A percentile compares a stretch with the other conserved stretches of the same genome.
phyloP scores from a whole-genome alignment of 805 yeast species.

The Schizosaccharomyces japonicus region DNA sequence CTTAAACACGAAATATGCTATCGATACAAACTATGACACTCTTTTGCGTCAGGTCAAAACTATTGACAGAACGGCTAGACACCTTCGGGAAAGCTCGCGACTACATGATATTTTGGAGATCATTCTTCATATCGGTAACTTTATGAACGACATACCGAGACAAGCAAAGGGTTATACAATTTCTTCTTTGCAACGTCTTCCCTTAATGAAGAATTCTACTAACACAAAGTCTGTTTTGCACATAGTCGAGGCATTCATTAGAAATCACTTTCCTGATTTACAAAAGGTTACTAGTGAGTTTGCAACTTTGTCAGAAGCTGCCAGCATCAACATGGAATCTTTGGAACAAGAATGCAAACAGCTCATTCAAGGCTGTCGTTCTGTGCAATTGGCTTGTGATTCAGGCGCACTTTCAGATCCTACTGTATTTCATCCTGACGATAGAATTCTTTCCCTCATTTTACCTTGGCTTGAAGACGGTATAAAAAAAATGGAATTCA shows the following conservation, averaged over 20 bases:
- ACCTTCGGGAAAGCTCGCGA: conserved; percentile 39
- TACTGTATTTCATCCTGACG: conserved; percentile 58
- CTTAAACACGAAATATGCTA: conserved; percentile 39
- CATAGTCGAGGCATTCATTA: conserved; percentile 70
- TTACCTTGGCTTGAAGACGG: conserved; percentile 53
- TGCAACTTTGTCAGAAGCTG: conserved; percentile 30
- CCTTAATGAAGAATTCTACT: conserved; percentile 70
- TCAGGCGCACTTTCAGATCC: conserved; percentile 73
- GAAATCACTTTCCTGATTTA: conserved; percentile 61
- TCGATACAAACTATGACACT: conserved; percentile 57
- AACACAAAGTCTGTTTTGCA: conserved; percentile 77
- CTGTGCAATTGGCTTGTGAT: conserved; percentile 48
- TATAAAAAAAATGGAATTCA: conserved; percentile 36
- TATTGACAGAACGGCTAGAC: conserved; percentile 50
- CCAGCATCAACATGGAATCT: conserved; percentile 47
- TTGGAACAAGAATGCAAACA: conserved; percentile 47
- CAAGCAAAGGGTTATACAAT: conserved; percentile 85
- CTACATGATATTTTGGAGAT: conserved; percentile 56
- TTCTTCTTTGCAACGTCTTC: conserved; percentile 69
- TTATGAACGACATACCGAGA: conserved; percentile 79
- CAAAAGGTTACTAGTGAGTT: conserved; percentile 52
- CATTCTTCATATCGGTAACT: conserved; percentile 79
- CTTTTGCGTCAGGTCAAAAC: conserved; percentile 39
- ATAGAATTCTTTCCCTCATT: conserved; percentile 38
- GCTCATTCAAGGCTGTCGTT: conserved; percentile 34